These are phyloP conservation scores for Ilyonectria mors-panacis DNA, from an alignment of 2,329 filamentous ascomycete genomes.

Conservation along the genomic window DNA sequence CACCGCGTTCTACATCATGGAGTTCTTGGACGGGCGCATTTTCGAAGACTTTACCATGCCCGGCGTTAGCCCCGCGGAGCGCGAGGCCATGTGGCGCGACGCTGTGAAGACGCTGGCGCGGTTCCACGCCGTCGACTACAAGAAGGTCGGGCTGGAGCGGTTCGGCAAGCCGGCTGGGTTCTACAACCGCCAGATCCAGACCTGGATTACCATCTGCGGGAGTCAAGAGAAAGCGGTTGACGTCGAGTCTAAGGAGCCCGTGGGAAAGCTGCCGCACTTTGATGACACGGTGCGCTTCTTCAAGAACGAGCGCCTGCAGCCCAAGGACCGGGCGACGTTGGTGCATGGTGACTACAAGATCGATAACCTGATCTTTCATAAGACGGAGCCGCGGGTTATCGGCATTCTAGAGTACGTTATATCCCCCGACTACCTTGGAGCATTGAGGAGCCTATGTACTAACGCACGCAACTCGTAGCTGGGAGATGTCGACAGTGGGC, in stretches of 20 bases:
- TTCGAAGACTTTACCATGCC: constrained; percentile 91
- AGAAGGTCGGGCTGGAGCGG: constrained; percentile 75
- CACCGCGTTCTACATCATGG: constrained; percentile 97
- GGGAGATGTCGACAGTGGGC: constrained; percentile 99
- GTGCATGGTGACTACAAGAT: constrained; percentile 99
- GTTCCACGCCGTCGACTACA: constrained; percentile 82
- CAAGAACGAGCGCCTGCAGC: constrained; percentile 76
- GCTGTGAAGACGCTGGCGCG: constrained; percentile 87
- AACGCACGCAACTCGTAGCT: constrained; percentile 62
- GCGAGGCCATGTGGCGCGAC: constrained; percentile 87
- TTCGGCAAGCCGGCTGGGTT: constrained; percentile 85
- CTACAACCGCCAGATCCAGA: constrained; percentile 88
- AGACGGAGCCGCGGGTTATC: constrained; percentile 88
- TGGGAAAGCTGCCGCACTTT: constrained; percentile 89
- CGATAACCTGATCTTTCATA: constrained; percentile 91
- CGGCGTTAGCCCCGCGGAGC: constrained; percentile 76
- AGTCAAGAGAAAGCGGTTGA: constrained; percentile 84
- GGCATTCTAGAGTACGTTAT: constrained; percentile 84
- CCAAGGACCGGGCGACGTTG: constrained; percentile 82
- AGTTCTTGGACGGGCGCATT: constrained; percentile 93
- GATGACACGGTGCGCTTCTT: constrained; percentile 87
- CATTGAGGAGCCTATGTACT: neutral
- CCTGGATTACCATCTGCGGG: constrained; percentile 83
- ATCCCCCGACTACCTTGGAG: neutral
- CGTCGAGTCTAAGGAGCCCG: constrained; percentile 80